Evolutionary conservation across 257 asterid genomes (phyloP).

Genomic region (Rauvolfia tetraphylla): DNA sequence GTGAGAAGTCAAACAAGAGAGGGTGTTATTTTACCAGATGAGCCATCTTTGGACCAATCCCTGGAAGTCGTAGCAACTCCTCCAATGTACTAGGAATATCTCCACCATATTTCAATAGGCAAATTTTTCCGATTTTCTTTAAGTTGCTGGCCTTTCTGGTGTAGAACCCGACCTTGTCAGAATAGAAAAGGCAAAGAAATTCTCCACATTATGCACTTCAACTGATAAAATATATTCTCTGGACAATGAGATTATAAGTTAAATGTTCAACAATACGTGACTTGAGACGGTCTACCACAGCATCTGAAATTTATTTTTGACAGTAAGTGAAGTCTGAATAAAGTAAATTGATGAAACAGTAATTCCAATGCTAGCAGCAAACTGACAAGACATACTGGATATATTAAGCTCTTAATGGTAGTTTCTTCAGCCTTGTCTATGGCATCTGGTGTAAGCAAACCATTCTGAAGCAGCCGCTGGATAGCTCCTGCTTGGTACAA

Average conservation of each 20-base stretch:
- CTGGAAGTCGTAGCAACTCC: conserved; percentile 85
- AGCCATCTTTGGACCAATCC: conserved; percentile 99
- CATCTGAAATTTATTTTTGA: neutral
- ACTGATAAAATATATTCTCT: conserved; percentile 2
- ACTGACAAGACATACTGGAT: conserved; percentile 59
- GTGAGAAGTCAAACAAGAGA: neutral
- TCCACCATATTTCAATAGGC: conserved; percentile 63
- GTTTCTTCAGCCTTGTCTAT: conserved; percentile 64
- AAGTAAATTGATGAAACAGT: neutral
- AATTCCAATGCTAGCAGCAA: neutral
- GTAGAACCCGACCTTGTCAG: conserved; percentile 84
- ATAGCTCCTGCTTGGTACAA: conserved; percentile 59
- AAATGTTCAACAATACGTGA: neutral
- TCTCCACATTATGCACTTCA: neutral
- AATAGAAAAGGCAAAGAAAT: neutral
- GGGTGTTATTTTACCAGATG: conserved; percentile 61
- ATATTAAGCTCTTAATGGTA: conserved; percentile 63
- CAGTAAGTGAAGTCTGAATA: neutral
- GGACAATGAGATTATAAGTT: neutral
- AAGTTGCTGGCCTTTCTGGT: conserved; percentile 85
- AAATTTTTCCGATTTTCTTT: conserved; percentile 81
- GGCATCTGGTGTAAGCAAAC: conserved; percentile 74
- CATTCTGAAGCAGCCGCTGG: conserved; percentile 75
- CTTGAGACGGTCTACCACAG: neutral
- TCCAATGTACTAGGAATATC: conserved; percentile 89